phyloP scores from a whole-genome alignment of 2,329 filamentous ascomycete genomes.

The Fusarium odoratissimum region DNA sequence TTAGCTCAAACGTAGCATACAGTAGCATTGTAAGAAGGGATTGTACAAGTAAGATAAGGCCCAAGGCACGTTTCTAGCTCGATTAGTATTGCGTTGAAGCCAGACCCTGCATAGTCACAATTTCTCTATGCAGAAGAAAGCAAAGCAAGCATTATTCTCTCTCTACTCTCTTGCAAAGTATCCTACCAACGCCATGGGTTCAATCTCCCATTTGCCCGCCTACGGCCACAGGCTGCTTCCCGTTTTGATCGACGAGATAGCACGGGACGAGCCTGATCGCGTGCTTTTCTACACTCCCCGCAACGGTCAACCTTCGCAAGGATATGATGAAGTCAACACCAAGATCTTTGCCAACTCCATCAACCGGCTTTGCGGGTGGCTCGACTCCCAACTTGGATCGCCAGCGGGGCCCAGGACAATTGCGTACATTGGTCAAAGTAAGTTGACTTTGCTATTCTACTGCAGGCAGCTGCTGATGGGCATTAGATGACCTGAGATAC shows the following conservation, averaged over 20 bases:
- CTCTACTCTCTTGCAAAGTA: background rate
- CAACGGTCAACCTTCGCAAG: background rate
- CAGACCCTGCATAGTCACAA: background rate
- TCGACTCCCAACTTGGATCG: background rate
- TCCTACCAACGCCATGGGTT: background rate
- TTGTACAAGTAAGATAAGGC: background rate
- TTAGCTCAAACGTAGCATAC: background rate
- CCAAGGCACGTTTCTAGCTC: accelerated
- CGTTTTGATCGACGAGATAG: background rate
- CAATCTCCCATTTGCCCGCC: background rate
- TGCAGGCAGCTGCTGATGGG: accelerated
- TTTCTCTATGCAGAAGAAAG: background rate
- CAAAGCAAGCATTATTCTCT: background rate
- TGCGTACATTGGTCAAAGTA: background rate
- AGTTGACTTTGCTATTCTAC: background rate
- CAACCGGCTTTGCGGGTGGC: background rate
- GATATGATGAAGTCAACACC: background rate
- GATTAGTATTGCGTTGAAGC: background rate
- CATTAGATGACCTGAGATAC: background rate
- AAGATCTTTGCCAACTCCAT: background rate
- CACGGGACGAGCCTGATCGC: background rate
- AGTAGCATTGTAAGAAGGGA: background rate
- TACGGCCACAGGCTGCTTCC: background rate
- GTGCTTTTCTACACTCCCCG: background rate
- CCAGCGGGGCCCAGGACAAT: background rate